phyloP scores from a whole-genome alignment of 148 eudicot genomes.

The Diospyros lotus region DNA sequence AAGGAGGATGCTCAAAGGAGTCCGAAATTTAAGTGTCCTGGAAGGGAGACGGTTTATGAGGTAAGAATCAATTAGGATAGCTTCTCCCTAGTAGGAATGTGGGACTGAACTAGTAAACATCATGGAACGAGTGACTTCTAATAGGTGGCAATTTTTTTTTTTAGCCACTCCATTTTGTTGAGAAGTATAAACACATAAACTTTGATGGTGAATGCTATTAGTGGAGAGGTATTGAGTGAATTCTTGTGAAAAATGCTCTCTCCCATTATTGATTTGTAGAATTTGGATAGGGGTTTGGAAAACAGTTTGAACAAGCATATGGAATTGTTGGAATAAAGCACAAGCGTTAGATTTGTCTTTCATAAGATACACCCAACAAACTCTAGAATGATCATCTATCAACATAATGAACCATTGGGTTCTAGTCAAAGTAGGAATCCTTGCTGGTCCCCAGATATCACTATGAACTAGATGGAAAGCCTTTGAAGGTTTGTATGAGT shows the following conservation, averaged over 20 bases:
- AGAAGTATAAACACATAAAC: neutral
- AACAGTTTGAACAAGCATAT: neutral
- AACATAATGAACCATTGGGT: conserved; percentile 1
- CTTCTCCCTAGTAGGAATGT: neutral
- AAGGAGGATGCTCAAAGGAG: neutral
- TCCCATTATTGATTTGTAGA: neutral
- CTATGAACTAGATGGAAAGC: neutral
- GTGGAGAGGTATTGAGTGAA: neutral
- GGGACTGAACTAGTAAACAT: neutral
- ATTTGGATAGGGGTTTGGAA: neutral
- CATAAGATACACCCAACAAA: neutral
- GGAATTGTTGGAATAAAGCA: neutral
- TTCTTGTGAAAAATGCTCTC: neutral
- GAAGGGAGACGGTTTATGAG: neutral
- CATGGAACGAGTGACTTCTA: neutral
- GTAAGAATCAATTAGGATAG: neutral
- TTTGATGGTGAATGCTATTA: neutral
- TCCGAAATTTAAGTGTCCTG: neutral
- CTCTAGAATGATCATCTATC: conserved; percentile 3
- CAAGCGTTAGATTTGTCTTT: conserved; percentile 6
- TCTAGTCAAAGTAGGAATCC: neutral
- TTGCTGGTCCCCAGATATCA: conserved; percentile 2
- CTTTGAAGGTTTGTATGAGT: neutral
- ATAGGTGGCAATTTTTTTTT: neutral
- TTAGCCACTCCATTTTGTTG: conserved; percentile 4